Evolutionary conservation across 208 protist species (phyloP).

Genomic region (Leishmania gerbilli): DNA sequence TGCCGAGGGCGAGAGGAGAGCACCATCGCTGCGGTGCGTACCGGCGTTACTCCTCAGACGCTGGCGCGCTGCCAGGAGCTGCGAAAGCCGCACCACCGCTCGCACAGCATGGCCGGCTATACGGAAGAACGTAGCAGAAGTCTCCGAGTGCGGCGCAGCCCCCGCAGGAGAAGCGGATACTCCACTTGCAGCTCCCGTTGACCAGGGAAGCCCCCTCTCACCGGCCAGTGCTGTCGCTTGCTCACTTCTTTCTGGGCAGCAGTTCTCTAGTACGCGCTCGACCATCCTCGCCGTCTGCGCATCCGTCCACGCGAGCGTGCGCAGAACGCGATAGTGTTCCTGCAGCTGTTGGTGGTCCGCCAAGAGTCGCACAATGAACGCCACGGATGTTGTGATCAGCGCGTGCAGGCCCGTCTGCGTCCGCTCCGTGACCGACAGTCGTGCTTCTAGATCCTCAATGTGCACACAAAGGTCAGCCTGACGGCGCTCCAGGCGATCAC

Average conservation of each 20-base stretch:
- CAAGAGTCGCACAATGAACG: slow-evolving; percentile 9
- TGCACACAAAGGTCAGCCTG: slow-evolving; percentile 19
- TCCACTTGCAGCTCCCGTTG: background rate
- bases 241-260: too few relatives aligned
- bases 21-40: background rate
- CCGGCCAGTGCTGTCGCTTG: background rate
- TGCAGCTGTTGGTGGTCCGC: slow-evolving; percentile 11
- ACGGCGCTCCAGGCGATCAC: slow-evolving; percentile 9
- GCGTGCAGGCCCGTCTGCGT: slow-evolving; percentile 10
- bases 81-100: background rate
- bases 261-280: background rate
- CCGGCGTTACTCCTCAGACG: background rate
- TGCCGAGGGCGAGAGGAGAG: background rate
- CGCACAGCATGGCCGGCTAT: background rate
- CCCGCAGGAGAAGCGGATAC: background rate
- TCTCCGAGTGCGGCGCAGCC: too few relatives aligned
- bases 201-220: background rate
- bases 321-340: background rate
- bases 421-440: slow-evolving; percentile 4
- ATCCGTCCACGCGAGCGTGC: background rate
- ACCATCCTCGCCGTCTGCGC: background rate
- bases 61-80: background rate
- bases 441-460: slow-evolving; percentile 28
- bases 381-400: slow-evolving; percentile 1
- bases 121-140: background rate